phyloP scores from a whole-genome alignment of 2,329 filamentous ascomycete genomes.

The Apiospora aurea region DNA sequence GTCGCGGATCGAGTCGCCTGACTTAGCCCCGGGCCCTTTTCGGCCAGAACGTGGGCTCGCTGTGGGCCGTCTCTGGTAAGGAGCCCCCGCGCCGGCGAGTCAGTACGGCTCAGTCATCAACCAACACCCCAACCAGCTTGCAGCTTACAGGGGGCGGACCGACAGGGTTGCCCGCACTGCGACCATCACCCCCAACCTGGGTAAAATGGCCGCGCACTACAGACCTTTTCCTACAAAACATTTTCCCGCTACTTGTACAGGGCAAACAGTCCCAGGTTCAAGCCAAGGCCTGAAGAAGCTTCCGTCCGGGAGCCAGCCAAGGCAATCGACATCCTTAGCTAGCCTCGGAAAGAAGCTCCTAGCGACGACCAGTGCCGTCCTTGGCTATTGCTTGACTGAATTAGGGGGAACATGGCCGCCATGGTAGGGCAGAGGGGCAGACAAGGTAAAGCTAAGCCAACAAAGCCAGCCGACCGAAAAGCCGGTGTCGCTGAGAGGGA shows the following conservation, averaged over 20 bases:
- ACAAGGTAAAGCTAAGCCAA: not conserved
- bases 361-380: constrained; percentile 10
- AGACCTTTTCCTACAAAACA: not conserved
- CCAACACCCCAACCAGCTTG: too few relatives aligned
- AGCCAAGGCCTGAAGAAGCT: not conserved
- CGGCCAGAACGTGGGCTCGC: constrained; percentile 27
- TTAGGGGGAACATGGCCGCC: not conserved
- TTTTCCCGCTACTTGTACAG: constrained; percentile 5
- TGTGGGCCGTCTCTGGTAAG: constrained; percentile 3
- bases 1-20: constrained; percentile 3
- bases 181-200: not conserved
- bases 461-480: not conserved
- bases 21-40: constrained; percentile 27
- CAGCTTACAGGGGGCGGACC: not conserved
- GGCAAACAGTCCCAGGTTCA: not conserved
- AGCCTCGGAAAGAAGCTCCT: not conserved
- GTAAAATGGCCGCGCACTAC: constrained; percentile 9
- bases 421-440: not conserved
- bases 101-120: constrained; percentile 16
- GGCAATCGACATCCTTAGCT: not conserved
- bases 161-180: not conserved
- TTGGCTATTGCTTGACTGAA: constrained; percentile 1
- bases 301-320: constrained; percentile 13
- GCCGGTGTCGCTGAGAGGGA: constrained; percentile 6
- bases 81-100: constrained; percentile 21